phyloP scores from a whole-genome alignment of 768 basidiomycete species.

The Gymnopilus dilepis region DNA sequence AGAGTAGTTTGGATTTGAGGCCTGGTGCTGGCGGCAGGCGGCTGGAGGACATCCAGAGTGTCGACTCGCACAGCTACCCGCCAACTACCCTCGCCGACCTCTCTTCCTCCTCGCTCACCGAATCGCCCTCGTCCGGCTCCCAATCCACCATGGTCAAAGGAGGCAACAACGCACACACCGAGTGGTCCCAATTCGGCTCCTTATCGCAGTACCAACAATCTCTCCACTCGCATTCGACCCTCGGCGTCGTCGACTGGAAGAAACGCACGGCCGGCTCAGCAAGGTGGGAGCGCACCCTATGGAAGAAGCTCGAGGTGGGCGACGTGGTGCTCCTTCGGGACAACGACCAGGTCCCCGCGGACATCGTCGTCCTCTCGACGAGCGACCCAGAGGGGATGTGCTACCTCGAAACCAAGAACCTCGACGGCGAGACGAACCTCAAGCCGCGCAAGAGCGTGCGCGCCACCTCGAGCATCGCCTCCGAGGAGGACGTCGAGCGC shows the following conservation, averaged over 20 bases:
- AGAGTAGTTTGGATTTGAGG: constrained; percentile 47
- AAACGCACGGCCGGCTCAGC: constrained; percentile 72
- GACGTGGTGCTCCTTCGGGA: constrained; percentile 90
- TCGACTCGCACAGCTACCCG: constrained; percentile 70
- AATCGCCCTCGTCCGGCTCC: constrained; percentile 28
- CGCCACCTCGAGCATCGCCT: constrained; percentile 74
- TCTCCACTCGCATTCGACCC: constrained; percentile 55
- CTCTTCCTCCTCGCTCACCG: constrained; percentile 43
- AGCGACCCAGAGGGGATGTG: constrained; percentile 92
- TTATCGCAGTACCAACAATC: constrained; percentile 62
- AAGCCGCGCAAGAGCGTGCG: constrained; percentile 82
- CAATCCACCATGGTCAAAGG: constrained; percentile 29
- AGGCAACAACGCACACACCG: constrained; percentile 20
- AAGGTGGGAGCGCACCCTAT: constrained; percentile 92
- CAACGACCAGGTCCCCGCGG: constrained; percentile 96
- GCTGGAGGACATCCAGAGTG: constrained; percentile 72
- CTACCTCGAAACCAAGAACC: constrained; percentile 97
- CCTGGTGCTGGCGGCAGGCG: constrained; percentile 54
- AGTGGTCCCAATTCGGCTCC: constrained; percentile 46
- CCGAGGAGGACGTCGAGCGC: constrained; percentile 91
- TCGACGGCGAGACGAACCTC: constrained; percentile 97
- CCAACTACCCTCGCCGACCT: constrained; percentile 44
- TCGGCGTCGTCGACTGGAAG: constrained; percentile 84
- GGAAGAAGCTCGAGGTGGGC: constrained; percentile 99
- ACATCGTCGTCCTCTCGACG: constrained; percentile 90